Conservation (phyloP, 2,329 filamentous ascomycete species). For the Penicillium sp. region DNA sequence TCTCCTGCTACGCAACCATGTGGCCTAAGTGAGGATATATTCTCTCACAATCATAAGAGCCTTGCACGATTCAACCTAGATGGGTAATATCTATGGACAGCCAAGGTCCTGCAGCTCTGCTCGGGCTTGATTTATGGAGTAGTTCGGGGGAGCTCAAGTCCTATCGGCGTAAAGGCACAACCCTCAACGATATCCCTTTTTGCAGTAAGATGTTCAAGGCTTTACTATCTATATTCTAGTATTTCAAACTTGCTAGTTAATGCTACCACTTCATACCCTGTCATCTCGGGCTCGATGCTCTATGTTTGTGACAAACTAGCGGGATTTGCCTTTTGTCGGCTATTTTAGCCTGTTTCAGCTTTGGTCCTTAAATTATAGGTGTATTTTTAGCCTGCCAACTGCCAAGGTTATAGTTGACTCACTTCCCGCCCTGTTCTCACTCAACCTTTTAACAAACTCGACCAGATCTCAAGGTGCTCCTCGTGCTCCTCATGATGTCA, state of each 20-base stretch:
- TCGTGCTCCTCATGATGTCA: neutral
- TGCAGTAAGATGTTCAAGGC: neutral
- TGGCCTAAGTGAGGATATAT: neutral
- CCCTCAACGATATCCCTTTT: neutral
- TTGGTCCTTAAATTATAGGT: neutral
- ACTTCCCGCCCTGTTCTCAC: neutral
- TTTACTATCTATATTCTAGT: neutral
- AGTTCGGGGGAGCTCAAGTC: neutral
- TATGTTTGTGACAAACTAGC: neutral
- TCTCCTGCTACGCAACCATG: neutral
- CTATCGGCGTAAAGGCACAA: neutral
- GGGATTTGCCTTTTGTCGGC: neutral
- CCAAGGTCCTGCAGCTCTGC: neutral
- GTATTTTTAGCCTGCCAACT: neutral
- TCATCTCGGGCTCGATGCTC: neutral
- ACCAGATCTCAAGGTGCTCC: neutral
- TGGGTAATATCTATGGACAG: neutral
- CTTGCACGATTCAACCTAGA: no score
- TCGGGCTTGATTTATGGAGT: neutral
- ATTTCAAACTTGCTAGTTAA: neutral
- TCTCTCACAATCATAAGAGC: no score
- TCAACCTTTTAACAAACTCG: neutral
- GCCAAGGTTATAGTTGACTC: neutral
- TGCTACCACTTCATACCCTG: neutral
- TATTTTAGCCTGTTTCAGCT: neutral